These are phyloP conservation scores for Paramecium bursaria DNA, from an alignment of 73 alveolate species.

Conservation along the genomic window DNA sequence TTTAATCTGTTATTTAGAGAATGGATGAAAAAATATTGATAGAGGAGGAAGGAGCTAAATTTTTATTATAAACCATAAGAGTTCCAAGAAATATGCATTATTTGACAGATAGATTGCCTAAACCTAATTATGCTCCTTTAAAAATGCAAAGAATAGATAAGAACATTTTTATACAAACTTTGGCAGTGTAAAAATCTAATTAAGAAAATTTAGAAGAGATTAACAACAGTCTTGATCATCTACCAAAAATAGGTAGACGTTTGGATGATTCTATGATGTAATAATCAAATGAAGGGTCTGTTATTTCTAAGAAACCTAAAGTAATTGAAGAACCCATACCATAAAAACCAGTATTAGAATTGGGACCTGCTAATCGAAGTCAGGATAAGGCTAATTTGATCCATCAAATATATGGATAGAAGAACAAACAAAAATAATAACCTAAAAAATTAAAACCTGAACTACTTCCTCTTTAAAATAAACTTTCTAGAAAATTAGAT, in stretches of 20 bases:
- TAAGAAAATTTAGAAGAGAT: conserved; percentile 51
- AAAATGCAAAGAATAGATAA: conserved; percentile 62
- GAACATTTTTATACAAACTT: conserved; percentile 53
- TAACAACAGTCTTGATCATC: conserved; percentile 19
- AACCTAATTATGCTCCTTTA: conserved; percentile 83
- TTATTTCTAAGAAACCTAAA: background rate
- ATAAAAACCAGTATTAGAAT: background rate
- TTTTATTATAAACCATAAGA: conserved; percentile 85
- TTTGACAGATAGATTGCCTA: conserved; percentile 93
- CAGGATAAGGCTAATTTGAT: background rate
- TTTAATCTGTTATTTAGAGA: conserved; percentile 64
- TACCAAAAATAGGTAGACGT: conserved; percentile 44
- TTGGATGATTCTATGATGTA: conserved; percentile 47
- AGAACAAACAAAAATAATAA: background rate
- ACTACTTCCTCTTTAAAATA: background rate
- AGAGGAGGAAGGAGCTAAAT: conserved; percentile 59
- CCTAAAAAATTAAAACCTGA: conserved; percentile 27
- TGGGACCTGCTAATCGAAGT: background rate
- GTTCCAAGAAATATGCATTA: conserved; percentile 89
- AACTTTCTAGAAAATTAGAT: conserved; percentile 28
- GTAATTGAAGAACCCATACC: background rate
- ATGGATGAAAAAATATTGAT: conserved; percentile 61
- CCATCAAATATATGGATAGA: conserved; percentile 37
- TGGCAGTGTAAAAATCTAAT: conserved; percentile 61
- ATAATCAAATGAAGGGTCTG: too few relatives aligned